Evolutionary conservation across 148 eudicot genomes (phyloP), one percentile per base, ranked within the genome.

Genomic region (Rhododendron henanense): DNA sequence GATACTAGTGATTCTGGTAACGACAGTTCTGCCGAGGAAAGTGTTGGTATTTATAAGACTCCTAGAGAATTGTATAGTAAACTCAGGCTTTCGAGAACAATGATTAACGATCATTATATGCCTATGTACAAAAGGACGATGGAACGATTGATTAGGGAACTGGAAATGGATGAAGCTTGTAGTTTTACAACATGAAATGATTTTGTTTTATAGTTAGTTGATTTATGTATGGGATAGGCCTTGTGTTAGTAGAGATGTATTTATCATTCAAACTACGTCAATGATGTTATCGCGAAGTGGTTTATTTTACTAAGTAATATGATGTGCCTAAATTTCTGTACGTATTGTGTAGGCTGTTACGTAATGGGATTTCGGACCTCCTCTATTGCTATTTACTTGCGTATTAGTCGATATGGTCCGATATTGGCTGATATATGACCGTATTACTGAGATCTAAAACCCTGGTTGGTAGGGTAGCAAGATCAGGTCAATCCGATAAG

Each of bases 41-140:
- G 53, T 53, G 91, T 92, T 51, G 94, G 95, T 41, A 90, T 95
- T 23, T 96, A 93, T 67, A 93, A 90, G 91, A 93, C 98, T 1
- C 94, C 94, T 1, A 90, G 99, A 86, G 90, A 95, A 73, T 87
- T 94, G 91, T 95, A 96, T 81, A 93, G 93, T 91, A 96, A 96
- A 88, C 93, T 96, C 53, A 91, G 98, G 25, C 87, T 96, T 85
- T 93, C 98, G 18, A 94, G 88, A 90, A 95, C 95, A 0, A 95
- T 96, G 99, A 92, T 96, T 51, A 95, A 94, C 71, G 98, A 95
- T 89, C 98, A 95, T 88, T 95, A 93, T 88, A 96, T 95, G 98
- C 98, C 99, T 2, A 94, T 94, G 96, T 95, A 96, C 85, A 96
- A 93, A 93, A 94, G 90, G 87, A 90, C 90, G 93, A 92, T 95